Base-by-base conservation (phyloP, 2,329 filamentous ascomycete genomes). In the Apiospora sp. region DNA sequence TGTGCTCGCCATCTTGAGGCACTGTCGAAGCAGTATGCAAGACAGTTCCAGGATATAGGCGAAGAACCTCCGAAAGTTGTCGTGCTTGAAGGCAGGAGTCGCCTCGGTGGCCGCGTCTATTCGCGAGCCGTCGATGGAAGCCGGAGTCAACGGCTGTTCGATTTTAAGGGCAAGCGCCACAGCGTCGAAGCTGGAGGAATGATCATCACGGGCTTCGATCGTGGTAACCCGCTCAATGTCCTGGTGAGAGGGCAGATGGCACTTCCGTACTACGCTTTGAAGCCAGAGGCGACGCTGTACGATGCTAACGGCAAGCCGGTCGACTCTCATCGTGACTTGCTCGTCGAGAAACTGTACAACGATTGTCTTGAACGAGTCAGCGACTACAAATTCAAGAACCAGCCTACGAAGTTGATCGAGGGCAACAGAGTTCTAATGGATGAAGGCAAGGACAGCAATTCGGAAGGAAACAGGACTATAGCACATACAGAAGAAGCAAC, bases 101-200 rank as follows among this genome's bases (percentile, higher is more conserved):
- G 96, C 73, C 91, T 99, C 70, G 96, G 96, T 54, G 96, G 96
- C 54, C 91, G 96, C 76, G 94, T 99, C 27, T 98, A 98, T 83
- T 99, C 96, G 71, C 94, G 89, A 71, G 84, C 88, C 34, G 88
- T 92, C 75, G 85, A 86, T 87, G 91, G 85, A 84, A 92, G 85
- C 81, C 89, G 81, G 82, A 86, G 72, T 80, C 86, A 79, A 82
- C 84, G 75, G 77, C 90, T 80, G 83, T 86, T 80, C 78, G 86
- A 76, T 80, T 83, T 89, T 87, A 81, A 89, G 83, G 87, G 86
- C 12, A 88, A 87, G 74, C 86, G 90, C 69, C 93, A 92, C 79
- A 98, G 95, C 27, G 96, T 94, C 44, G 96, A 99, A 81, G 97
- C 98, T 92, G 96, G 96, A 41, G 96, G 96, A 71, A 98, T 99